Conservation (phyloP, 345 rosid species). For the Eucalyptus pumila region DNA sequence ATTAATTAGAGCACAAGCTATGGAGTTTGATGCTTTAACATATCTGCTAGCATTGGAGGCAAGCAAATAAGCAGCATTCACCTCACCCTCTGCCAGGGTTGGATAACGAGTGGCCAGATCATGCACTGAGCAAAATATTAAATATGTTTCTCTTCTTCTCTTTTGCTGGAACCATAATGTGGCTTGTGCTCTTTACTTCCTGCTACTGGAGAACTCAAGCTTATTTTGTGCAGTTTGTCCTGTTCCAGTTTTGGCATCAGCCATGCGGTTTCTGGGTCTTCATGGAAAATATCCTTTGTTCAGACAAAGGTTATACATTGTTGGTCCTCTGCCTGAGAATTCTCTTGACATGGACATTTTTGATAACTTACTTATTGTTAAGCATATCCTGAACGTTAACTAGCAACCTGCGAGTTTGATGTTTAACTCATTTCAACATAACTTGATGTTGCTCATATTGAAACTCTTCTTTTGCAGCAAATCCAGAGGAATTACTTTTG, state of each 20-base stretch:
- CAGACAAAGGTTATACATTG: constrained; percentile 21
- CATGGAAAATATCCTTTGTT: constrained; percentile 21
- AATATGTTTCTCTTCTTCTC: not conserved
- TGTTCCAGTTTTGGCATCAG: constrained; percentile 29
- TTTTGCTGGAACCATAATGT: not conserved
- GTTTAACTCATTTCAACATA: not conserved
- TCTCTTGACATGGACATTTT: not conserved
- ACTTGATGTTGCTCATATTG: not conserved
- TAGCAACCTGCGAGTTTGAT: not conserved
- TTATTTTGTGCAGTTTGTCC: constrained; percentile 28
- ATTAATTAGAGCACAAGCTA: not conserved
- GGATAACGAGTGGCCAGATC: not conserved
- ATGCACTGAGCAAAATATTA: not conserved
- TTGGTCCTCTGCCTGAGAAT: constrained; percentile 1
- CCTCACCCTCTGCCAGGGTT: not conserved
- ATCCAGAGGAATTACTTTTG: not conserved
- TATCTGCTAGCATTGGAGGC: not conserved
- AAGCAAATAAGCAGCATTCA: not conserved
- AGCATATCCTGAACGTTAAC: not conserved
- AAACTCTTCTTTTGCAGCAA: not conserved
- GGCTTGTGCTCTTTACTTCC: not conserved
- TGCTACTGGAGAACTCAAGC: not conserved
- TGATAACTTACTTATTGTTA: not conserved
- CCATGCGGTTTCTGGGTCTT: constrained; percentile 17
- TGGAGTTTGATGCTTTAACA: not conserved